Evolutionary conservation across 2,329 filamentous ascomycete species (phyloP).

Genomic region (Xylaria sp.): DNA sequence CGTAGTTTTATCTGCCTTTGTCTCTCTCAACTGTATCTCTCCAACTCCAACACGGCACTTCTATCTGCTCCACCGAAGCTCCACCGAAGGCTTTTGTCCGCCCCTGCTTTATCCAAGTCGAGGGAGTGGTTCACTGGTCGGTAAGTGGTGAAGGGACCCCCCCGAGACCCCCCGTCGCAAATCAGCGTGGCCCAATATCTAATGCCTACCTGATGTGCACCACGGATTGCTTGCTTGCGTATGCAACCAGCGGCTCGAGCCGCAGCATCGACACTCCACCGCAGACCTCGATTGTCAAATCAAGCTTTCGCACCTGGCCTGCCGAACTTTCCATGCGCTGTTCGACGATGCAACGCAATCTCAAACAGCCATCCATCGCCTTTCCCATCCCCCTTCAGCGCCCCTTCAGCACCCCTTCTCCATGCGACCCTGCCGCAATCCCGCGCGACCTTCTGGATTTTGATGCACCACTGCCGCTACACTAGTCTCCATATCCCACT

Average conservation of each 20-base stretch:
- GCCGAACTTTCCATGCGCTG: slow-evolving; percentile 38
- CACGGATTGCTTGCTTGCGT: slow-evolving; percentile 28
- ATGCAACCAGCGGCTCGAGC: slow-evolving; percentile 42
- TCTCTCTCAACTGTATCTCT: slow-evolving; percentile 16
- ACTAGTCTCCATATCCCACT: slow-evolving; percentile 20
- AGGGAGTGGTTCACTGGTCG: background rate
- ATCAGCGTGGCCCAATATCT: slow-evolving; percentile 12
- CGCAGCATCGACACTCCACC: slow-evolving; percentile 35
- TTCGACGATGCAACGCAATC: slow-evolving; percentile 39
- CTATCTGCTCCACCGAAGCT: slow-evolving; percentile 31
- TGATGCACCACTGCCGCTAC: slow-evolving; percentile 19
- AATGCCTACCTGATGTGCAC: slow-evolving; percentile 5
- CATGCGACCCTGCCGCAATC: slow-evolving; percentile 25
- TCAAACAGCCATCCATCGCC: slow-evolving; percentile 29
- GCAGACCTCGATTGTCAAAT: slow-evolving; percentile 36
- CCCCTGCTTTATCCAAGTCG: slow-evolving; percentile 20
- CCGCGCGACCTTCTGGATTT: slow-evolving; percentile 31
- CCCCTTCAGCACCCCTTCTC: slow-evolving; percentile 17
- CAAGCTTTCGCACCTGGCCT: slow-evolving; percentile 38
- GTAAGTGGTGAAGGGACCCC: slow-evolving; percentile 11
- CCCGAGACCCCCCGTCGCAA: slow-evolving; percentile 6
- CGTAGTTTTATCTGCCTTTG: slow-evolving; percentile 7
- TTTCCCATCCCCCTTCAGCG: slow-evolving; percentile 26
- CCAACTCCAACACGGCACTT: slow-evolving; percentile 37
- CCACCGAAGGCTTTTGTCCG: slow-evolving; percentile 18